phyloP scores from a whole-genome alignment of 495 filamentous ascomycete genomes.

The Patellaria atrata region DNA sequence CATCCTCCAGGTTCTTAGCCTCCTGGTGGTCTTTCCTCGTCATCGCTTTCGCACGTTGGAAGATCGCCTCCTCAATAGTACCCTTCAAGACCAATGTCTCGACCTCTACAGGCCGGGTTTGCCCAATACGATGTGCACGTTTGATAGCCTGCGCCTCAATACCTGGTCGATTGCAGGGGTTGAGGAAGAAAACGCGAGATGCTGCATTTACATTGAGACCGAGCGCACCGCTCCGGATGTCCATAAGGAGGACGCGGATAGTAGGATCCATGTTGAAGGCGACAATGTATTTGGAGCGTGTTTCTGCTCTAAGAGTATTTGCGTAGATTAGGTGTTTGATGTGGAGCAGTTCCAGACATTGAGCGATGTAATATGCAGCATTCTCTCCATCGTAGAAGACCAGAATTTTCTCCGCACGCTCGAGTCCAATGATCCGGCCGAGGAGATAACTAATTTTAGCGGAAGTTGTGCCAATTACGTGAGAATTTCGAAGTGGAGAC shows the following conservation, averaged over 20 bases:
- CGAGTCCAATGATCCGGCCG: constrained; percentile 48
- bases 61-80: constrained; percentile 76
- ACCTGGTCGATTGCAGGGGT: constrained; percentile 72
- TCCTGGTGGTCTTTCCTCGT: constrained; percentile 55
- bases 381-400: constrained; percentile 88
- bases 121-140: constrained; percentile 77
- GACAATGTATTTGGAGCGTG: constrained; percentile 55
- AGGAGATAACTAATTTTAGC: constrained; percentile 80
- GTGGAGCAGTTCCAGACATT: constrained; percentile 50
- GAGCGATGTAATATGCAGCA: constrained; percentile 52
- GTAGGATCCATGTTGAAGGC: constrained; percentile 55
- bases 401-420: constrained; percentile 68
- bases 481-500: constrained; percentile 45
- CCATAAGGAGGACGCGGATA: constrained; percentile 72
- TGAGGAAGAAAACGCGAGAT: constrained; percentile 80
- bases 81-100: constrained; percentile 63
- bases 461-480: constrained; percentile 65
- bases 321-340: constrained; percentile 49
- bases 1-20: constrained; percentile 61
- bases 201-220: constrained; percentile 74
- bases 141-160: constrained; percentile 88
- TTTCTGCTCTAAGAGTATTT: constrained; percentile 43
- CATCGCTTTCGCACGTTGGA: constrained; percentile 61
- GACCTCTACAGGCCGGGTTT: constrained; percentile 64
- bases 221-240: constrained; percentile 72